Percentiles rank a stretch among this genome's conserved stretches.
phyloP scores from a whole-genome alignment of 768 basidiomycete genomes.

The Mycena sanguinolenta region DNA sequence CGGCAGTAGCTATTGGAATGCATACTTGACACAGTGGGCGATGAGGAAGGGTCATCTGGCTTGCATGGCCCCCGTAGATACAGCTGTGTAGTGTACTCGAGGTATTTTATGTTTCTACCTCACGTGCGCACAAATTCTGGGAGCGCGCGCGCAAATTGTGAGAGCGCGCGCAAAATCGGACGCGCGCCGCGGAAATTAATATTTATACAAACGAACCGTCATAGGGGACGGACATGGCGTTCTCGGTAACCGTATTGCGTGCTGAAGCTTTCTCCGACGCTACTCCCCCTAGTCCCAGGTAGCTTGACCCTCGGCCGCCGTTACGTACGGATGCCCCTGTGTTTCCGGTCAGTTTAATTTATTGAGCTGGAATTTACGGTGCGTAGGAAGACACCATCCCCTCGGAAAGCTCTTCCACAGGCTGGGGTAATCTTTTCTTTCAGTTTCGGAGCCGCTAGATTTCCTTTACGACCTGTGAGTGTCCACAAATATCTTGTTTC shows the following conservation, averaged over 20 bases:
- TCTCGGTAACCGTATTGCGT: slow-evolving; percentile 9
- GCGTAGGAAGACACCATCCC: neutral
- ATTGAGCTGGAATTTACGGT: neutral
- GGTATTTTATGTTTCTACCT: too few relatives aligned
- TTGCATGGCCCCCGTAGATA: too few relatives aligned
- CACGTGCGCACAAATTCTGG: too few relatives aligned
- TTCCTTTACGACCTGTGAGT: slow-evolving; percentile 1
- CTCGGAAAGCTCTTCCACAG: neutral
- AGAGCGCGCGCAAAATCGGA: too few relatives aligned
- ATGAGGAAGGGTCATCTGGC: too few relatives aligned
- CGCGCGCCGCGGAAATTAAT: too few relatives aligned
- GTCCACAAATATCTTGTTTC: neutral
- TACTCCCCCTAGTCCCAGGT: slow-evolving; percentile 2
- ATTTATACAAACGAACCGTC: too few relatives aligned
- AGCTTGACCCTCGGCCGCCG: slow-evolving; percentile 26
- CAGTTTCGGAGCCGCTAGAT: neutral
- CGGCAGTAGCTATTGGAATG: too few relatives aligned
- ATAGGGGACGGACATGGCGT: neutral
- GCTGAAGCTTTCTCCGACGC: slow-evolving; percentile 4
- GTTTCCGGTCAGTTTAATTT: neutral
- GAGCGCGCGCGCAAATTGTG: too few relatives aligned
- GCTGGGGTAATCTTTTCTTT: neutral
- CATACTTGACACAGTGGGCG: too few relatives aligned
- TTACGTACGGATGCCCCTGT: slow-evolving; percentile 18
- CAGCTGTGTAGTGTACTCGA: too few relatives aligned